phyloP scores from a whole-genome alignment of 2,329 filamentous ascomycete genomes.

The Phialophora chinensis region DNA sequence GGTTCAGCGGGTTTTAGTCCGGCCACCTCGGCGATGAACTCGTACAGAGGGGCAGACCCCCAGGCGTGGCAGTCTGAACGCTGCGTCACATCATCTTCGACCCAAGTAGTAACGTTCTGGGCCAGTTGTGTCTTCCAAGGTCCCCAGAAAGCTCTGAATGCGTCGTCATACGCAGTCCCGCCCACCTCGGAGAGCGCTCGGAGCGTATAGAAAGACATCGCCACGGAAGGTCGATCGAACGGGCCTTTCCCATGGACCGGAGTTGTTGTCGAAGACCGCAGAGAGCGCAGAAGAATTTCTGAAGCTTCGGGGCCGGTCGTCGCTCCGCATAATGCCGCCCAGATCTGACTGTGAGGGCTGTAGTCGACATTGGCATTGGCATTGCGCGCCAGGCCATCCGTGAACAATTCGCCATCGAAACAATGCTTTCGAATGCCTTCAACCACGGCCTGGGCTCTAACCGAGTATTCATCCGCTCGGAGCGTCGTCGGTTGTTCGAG shows the following conservation, averaged over 20 bases:
- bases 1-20: constrained; percentile 39
- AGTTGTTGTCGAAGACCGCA: background rate
- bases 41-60: constrained; percentile 3
- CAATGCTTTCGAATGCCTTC: background rate
- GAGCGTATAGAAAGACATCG: background rate
- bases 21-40: constrained; percentile 4
- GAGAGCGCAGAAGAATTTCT: background rate
- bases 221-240: too few species aligned
- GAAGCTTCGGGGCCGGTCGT: background rate
- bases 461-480: background rate
- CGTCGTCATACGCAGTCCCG: background rate
- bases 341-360: constrained; percentile 9
- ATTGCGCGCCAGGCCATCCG: background rate
- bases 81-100: constrained; percentile 8
- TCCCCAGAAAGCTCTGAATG: background rate
- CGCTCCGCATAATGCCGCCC: constrained; percentile 4
- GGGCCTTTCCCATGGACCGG: too few species aligned
- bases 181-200: background rate
- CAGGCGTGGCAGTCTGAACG: constrained; percentile 11
- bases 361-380: background rate
- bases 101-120: constrained; percentile 12
- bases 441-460: background rate
- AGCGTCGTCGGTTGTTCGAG: background rate
- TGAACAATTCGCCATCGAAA: constrained; percentile 2
- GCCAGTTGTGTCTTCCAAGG: constrained; percentile 2